These are phyloP conservation scores for Kluyveromyces sp. DNA, from an alignment of 1,139 yeast genomes.

Conservation along the genomic window DNA sequence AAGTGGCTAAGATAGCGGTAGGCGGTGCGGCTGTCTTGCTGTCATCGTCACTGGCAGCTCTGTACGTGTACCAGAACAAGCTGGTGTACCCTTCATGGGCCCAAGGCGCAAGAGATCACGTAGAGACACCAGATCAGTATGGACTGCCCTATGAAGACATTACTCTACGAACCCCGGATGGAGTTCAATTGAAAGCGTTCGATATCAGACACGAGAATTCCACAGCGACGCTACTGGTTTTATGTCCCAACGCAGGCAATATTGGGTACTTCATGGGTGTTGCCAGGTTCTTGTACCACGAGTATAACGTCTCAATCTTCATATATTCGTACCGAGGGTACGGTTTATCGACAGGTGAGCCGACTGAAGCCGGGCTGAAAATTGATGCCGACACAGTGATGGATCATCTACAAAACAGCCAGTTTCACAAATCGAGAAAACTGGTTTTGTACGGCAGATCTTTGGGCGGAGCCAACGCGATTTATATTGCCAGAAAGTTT, in stretches of 20 bases:
- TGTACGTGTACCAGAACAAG: conserved; percentile 60
- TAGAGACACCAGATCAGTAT: conserved; percentile 72
- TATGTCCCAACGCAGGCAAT: conserved; percentile 95
- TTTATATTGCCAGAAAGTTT: conserved; percentile 64
- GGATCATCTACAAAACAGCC: conserved; percentile 48
- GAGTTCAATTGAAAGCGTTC: conserved; percentile 46
- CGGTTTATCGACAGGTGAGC: conserved; percentile 74
- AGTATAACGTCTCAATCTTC: conserved; percentile 70
- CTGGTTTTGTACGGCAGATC: conserved; percentile 80
- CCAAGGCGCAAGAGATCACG: conserved; percentile 67
- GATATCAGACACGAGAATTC: conserved; percentile 39
- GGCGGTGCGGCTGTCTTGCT: conserved; percentile 28
- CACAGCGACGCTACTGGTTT: conserved; percentile 60
- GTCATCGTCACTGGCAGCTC: conserved; percentile 41
- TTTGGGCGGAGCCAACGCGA: conserved; percentile 91
- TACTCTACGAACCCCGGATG: conserved; percentile 60
- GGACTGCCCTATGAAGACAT: conserved; percentile 65
- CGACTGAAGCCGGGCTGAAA: conserved; percentile 76
- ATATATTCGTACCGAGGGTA: conserved; percentile 89
- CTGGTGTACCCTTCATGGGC: conserved; percentile 78
- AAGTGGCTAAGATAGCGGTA: conserved; percentile 26
- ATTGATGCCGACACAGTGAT: conserved; percentile 72
- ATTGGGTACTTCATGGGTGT: conserved; percentile 89
- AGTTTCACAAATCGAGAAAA: conserved; percentile 42
- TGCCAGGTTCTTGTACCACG: conserved; percentile 60